Percentiles rank a stretch among this genome's conserved stretches.
Conservation (phyloP, 441 rosid genomes). For the Francoa sonchifolia region DNA sequence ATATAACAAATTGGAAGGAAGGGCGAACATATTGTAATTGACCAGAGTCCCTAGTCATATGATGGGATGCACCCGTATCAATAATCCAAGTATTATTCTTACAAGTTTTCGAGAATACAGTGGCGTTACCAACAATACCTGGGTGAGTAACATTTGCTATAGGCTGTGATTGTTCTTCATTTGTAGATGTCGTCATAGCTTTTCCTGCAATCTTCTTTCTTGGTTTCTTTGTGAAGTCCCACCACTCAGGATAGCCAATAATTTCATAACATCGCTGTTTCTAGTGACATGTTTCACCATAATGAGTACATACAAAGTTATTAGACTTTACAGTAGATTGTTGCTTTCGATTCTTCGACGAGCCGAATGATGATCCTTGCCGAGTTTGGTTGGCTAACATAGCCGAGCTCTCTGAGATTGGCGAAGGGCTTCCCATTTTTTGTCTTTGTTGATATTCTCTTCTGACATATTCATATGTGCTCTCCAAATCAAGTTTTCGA, state of each 20-base stretch:
- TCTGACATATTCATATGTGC: not conserved
- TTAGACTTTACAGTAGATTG: not conserved
- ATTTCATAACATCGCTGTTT: not conserved
- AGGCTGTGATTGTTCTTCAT: not conserved
- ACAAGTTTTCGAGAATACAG: not conserved
- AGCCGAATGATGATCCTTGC: not conserved
- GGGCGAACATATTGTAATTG: not conserved
- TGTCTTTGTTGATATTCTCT: not conserved
- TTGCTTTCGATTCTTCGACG: not conserved
- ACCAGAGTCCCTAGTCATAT: not conserved
- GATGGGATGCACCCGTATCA: not conserved
- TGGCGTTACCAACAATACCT: not conserved
- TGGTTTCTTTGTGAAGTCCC: not conserved
- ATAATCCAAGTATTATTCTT: not conserved
- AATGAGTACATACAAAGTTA: not conserved
- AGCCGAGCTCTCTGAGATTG: not conserved
- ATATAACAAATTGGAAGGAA: not conserved
- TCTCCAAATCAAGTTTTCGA: not conserved
- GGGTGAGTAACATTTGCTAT: not conserved
- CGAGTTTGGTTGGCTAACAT: not conserved
- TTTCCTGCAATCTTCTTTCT: not conserved
- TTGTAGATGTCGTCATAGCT: not conserved
- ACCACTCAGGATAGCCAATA: not conserved
- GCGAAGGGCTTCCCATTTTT: not conserved
- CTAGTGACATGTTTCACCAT: not conserved